Evolutionary conservation across 768 basidiomycete species (phyloP).

Genomic region (Russula virescens): DNA sequence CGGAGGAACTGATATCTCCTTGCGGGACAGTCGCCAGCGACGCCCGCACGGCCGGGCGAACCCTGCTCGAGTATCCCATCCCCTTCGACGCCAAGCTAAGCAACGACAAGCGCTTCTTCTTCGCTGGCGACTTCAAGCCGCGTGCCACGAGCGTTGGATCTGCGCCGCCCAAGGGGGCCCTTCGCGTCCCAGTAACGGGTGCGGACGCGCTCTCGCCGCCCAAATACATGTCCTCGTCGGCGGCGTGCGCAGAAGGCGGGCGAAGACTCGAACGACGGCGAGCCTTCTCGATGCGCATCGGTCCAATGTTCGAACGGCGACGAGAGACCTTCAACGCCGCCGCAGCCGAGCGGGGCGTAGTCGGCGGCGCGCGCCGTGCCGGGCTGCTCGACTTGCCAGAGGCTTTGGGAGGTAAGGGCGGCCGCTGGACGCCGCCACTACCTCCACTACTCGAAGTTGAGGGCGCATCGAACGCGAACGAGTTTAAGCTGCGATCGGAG

Average conservation of each 20-base stretch:
- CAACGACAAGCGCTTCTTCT: constrained; percentile 56
- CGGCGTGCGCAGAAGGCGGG: constrained; percentile 50
- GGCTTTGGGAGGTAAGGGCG: background rate
- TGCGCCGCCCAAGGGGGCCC: constrained; percentile 34
- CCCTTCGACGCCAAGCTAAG: constrained; percentile 34
- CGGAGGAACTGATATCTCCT: constrained; percentile 45
- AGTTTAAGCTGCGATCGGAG: constrained; percentile 65
- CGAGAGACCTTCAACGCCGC: constrained; percentile 36
- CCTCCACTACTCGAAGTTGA: constrained; percentile 43
- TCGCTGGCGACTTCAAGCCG: constrained; percentile 45
- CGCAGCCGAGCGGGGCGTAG: constrained; percentile 11
- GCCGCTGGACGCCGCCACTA: constrained; percentile 23
- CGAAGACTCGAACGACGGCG: constrained; percentile 78
- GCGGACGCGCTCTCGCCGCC: constrained; percentile 27
- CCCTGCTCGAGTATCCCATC: constrained; percentile 26
- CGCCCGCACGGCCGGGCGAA: constrained; percentile 27
- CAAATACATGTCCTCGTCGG: constrained; percentile 36
- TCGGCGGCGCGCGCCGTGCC: constrained; percentile 3
- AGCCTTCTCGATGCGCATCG: constrained; percentile 65
- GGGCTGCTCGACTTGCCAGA: background rate
- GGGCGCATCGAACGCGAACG: constrained; percentile 40
- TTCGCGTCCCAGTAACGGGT: constrained; percentile 31
- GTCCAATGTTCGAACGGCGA: constrained; percentile 70
- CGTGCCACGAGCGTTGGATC: constrained; percentile 23
- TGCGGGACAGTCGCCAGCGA: constrained; percentile 36